Evolutionary conservation across 1,284 basidiomycete species (phyloP), one percentile per base, ranked within the genome.

Genomic region (Ceratobasidium sp.): DNA sequence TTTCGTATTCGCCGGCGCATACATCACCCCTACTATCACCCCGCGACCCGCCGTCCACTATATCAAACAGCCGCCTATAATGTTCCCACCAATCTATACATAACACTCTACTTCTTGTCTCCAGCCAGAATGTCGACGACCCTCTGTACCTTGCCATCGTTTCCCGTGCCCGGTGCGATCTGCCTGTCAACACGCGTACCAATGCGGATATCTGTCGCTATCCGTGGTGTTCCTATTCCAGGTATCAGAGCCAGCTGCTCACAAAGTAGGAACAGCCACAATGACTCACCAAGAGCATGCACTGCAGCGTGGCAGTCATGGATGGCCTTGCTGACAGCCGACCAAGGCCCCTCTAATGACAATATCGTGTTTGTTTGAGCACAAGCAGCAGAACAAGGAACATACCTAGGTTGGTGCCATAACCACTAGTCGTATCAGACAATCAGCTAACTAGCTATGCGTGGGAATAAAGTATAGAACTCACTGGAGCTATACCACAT

Each of bases 141-240:
- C 14, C 95, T 87, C 72, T 85, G 85, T 23, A 95, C 86, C 79
- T 97, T 97, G 64, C 83, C 82, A 28, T 88, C 87, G 77, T 96
- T 96, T 3, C 89, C 93, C 54, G 86, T 84, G 7, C 92, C 94
- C 1, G 84, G 83, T 1, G 80, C 80, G 44, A 91, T 86, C 35
- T 86, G 82, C 69, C 89, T 86, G 81, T 96, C 95, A 21, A 87
- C 86, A 52, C 95, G 88, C 0, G 95, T 98, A 52, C 95, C 95
- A 73, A 98, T 96, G 35, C 95, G 91, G 73, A 98, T 92, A 81
- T 98, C 95, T 7, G 95, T 95, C 28, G 93, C 90, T 49, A 92
- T 85, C 55, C 92, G 87, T 23, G 87, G 87, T 0, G 88, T 88
- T 41, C 92, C 92, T 78, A 18, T 5, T 5, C 1, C 1, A 35